Evolutionary conservation across 164 flowering plant genomes (phyloP), one percentile per base, ranked within the genome.

Genomic region (Chloranthus sessilifolius): DNA sequence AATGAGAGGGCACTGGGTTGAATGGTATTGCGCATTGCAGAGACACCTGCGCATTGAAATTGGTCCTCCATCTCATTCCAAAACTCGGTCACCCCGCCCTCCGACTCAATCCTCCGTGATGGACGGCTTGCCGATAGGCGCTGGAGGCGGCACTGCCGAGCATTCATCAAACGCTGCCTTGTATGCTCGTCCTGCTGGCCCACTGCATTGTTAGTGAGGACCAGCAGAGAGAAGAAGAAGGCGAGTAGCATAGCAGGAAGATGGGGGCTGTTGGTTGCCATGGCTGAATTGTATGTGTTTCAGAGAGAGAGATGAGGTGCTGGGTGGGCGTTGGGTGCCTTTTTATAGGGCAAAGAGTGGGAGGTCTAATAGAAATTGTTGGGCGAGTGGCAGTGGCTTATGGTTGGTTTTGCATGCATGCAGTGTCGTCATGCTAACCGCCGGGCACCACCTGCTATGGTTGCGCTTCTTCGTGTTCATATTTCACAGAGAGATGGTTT

Each of bases 1-100:
- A 65, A 17, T 11, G 62, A 30, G 31, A 72, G 66, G 46, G 61
- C 22, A 3, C 56, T 47, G 34, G 66, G 70, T 10, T 44, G 63
- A n/a, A 72, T 7, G 34, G 25, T 55, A 9, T 46, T 46, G 57
- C 52, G 64, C 66, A 58, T 48, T 6, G 75, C 61, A 2, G 61
- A 45, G 21, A 74, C 62, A 0, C 73, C 73, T 11, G 68, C 65
- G 30, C 78, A 74, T 24, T 62, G 68, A 51, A 64, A 74, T 50
- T 74, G 68, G 11, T 64, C 66, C 39, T 70, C 68, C 8, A 37
- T 17, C 43, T 65, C 64, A 19, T 74, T 58, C 71, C 71, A 71
- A 22, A 64, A 20, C 58, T 74, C 75, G 11, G 54, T 61, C 20
- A 52, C 30, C 1, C 78, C 75, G 12, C 72, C 78, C 38, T 74